phyloP scores from a whole-genome alignment of 805 yeast genomes.

The Yueomyces sp. region DNA sequence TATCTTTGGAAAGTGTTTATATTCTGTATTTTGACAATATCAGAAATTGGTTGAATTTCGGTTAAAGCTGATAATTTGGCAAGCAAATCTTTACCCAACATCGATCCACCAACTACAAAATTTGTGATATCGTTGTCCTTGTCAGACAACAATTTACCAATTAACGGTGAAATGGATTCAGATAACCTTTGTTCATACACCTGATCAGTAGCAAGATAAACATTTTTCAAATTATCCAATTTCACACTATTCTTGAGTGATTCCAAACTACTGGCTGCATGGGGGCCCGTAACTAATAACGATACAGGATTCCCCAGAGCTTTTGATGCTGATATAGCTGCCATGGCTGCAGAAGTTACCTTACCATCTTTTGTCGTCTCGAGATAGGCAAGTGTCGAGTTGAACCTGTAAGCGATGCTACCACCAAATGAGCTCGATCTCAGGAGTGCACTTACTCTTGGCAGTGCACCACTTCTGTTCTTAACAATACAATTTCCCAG shows the following conservation, averaged over 20 bases:
- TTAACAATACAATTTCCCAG: no score
- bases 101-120: slow-evolving; percentile 69
- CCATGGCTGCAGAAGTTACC: slow-evolving; percentile 54
- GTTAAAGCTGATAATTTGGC: slow-evolving; percentile 80
- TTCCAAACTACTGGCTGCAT: slow-evolving; percentile 37
- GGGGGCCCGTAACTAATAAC: slow-evolving; percentile 62
- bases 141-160: slow-evolving; percentile 24
- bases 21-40: slow-evolving; percentile 54
- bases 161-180: slow-evolving; percentile 68
- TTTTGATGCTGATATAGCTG: slow-evolving; percentile 66
- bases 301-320: slow-evolving; percentile 66
- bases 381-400: slow-evolving; percentile 65
- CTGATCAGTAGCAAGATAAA: slow-evolving; percentile 40
- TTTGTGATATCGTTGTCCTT: slow-evolving; percentile 35
- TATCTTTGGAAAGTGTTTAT: slow-evolving; percentile 76
- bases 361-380: slow-evolving; percentile 44
- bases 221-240: slow-evolving; percentile 30
- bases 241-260: slow-evolving; percentile 13
- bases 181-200: slow-evolving; percentile 55
- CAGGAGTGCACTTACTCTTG: no score
- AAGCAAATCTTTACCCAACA: slow-evolving; percentile 73
- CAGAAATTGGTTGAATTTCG: slow-evolving; percentile 81
- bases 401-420: background rate
- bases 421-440: no score
- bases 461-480: no score